These are phyloP conservation scores for Fusarium kyushuense DNA, from an alignment of 2,329 filamentous ascomycete genomes.

Conservation along the genomic window DNA sequence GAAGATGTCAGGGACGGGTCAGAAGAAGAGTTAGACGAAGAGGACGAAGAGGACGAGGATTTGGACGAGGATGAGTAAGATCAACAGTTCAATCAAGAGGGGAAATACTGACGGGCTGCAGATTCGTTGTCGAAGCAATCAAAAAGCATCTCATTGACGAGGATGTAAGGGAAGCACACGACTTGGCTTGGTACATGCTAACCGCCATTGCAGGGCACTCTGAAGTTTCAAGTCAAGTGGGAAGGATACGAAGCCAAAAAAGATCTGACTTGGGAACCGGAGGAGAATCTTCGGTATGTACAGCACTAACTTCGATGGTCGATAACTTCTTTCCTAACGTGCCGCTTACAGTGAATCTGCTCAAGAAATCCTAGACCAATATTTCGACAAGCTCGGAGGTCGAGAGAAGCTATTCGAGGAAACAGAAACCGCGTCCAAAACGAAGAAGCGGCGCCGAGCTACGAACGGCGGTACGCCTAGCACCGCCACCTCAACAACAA, in stretches of 20 bases:
- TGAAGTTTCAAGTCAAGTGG: conserved; percentile 83
- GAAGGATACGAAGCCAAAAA: conserved; percentile 77
- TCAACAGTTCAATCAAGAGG: conserved; percentile 34
- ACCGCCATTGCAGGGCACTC: conserved; percentile 55
- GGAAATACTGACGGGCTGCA: conserved; percentile 52
- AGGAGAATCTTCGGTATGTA: conserved; percentile 67
- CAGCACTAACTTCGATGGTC: neutral
- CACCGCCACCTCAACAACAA: conserved; percentile 48
- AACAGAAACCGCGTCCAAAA: conserved; percentile 62
- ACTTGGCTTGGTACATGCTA: neutral
- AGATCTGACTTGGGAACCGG: conserved; percentile 84
- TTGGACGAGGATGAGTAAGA: conserved; percentile 60
- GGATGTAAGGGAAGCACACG: conserved; percentile 56
- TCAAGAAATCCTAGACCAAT: conserved; percentile 71
- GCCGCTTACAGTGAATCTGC: conserved; percentile 64
- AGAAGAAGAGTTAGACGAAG: conserved; percentile 47
- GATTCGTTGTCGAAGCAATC: conserved; percentile 82
- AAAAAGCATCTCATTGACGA: conserved; percentile 71
- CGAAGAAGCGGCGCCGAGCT: conserved; percentile 69
- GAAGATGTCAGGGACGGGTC: conserved; percentile 49
- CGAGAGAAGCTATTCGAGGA: conserved; percentile 66
- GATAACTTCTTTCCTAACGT: conserved; percentile 3
- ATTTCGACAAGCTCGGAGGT: conserved; percentile 73
- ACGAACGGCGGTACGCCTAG: conserved; percentile 54
- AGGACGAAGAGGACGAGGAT: conserved; percentile 53